phyloP scores from a whole-genome alignment of 345 rosid species.

The Citrus reticulata region DNA sequence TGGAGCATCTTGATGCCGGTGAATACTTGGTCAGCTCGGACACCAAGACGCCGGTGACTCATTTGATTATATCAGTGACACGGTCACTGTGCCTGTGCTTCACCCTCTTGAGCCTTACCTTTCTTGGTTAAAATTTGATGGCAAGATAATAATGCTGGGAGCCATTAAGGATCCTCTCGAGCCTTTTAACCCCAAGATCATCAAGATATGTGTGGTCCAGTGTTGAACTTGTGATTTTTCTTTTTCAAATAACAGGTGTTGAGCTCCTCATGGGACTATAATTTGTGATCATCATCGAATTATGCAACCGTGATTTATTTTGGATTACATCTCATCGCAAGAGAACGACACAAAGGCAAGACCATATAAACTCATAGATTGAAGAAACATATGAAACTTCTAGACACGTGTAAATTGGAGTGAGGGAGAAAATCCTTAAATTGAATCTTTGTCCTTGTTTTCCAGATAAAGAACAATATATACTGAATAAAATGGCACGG shows the following conservation, averaged over 20 bases:
- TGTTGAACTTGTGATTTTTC: too few relatives aligned
- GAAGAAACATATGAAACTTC: background rate
- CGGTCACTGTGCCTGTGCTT: conserved; percentile 50
- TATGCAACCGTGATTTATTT: background rate
- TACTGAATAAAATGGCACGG: conserved; percentile 13
- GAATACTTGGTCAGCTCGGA: conserved; percentile 79
- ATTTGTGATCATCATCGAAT: background rate
- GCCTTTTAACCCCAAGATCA: conserved; percentile 61
- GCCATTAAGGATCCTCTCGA: conserved; percentile 66
- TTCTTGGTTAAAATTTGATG: conserved; percentile 63
- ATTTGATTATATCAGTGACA: conserved; percentile 79
- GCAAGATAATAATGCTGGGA: conserved; percentile 75
- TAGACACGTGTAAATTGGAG: background rate
- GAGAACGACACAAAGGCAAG: background rate
- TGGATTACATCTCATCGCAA: background rate
- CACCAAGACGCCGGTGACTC: conserved; percentile 51
- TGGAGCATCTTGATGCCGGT: conserved; percentile 50
- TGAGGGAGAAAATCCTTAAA: background rate
- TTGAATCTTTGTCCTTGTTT: conserved; percentile 7
- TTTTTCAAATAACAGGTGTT: too few relatives aligned
- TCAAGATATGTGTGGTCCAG: too few relatives aligned
- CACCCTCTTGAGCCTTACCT: conserved; percentile 81
- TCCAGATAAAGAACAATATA: conserved; percentile 11
- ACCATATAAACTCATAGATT: background rate
- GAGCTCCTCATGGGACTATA: too few relatives aligned